Percentiles rank a stretch among this genome's conserved stretches.
Conservation (phyloP, 2,329 filamentous ascomycete genomes). For the Parasarocladium wereldwijsianum region DNA sequence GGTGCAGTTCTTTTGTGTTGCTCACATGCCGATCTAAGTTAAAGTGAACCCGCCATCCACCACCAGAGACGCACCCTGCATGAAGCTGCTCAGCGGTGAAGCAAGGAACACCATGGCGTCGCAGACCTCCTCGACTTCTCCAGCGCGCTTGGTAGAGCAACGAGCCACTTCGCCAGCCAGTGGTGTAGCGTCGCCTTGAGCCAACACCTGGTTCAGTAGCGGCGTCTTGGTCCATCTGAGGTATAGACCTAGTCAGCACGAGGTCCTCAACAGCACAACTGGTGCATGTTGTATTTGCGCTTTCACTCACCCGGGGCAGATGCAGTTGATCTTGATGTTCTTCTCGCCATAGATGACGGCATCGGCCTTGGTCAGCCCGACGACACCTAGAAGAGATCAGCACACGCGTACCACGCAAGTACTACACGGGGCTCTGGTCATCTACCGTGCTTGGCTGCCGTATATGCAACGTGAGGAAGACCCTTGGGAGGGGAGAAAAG, state of each 20-base stretch:
- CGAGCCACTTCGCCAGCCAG: neutral
- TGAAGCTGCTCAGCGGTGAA: slow-evolving; percentile 6
- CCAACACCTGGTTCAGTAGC: slow-evolving; percentile 1
- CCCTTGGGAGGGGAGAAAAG: slow-evolving; percentile 22
- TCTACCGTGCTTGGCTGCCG: slow-evolving; percentile 38
- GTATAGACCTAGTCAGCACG: too few species aligned
- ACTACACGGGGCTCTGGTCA: too few species aligned
- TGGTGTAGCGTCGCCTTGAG: neutral
- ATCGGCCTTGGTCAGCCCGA: slow-evolving; percentile 6
- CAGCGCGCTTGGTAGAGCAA: neutral
- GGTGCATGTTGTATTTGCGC: too few species aligned
- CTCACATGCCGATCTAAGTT: too few species aligned
- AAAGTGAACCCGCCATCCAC: slow-evolving; percentile 7
- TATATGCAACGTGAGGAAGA: slow-evolving; percentile 30
- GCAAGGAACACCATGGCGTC: slow-evolving; percentile 5
- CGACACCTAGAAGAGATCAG: slow-evolving; percentile 5
- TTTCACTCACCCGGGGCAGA: slow-evolving; percentile 5
- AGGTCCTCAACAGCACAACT: too few species aligned
- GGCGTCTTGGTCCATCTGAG: too few species aligned
- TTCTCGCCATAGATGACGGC: slow-evolving; percentile 4
- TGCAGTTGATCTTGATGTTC: slow-evolving; percentile 6
- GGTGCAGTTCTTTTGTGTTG: too few species aligned
- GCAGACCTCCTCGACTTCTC: slow-evolving; percentile 3
- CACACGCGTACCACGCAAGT: too few species aligned
- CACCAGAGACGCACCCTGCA: slow-evolving; percentile 3